phyloP scores from a whole-genome alignment of 495 filamentous ascomycete species.

The Cercophora scortea region DNA sequence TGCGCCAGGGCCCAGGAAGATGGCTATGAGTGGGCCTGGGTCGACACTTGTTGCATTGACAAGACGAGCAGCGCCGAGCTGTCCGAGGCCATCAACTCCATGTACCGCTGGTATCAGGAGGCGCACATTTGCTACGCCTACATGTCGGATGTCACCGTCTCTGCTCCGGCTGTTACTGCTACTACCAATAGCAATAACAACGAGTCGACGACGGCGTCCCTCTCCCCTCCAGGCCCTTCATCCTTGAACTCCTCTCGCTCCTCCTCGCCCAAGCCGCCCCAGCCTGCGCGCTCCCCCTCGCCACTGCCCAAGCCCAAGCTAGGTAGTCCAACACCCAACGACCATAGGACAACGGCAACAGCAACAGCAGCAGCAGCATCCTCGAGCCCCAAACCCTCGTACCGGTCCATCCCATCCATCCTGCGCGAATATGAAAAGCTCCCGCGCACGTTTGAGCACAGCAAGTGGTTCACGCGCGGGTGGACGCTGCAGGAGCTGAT shows the following conservation, averaged over 20 bases:
- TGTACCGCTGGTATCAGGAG: slow-evolving; percentile 28
- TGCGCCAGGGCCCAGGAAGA: slow-evolving; percentile 6
- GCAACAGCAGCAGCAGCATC: no score
- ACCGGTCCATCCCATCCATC: slow-evolving; percentile 5
- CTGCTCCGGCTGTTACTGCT: not conserved
- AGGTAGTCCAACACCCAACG: no score
- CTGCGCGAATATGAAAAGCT: slow-evolving; percentile 17
- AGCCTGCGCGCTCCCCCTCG: no score
- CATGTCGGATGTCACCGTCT: slow-evolving; percentile 15
- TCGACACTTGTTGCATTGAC: slow-evolving; percentile 31
- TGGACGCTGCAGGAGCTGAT: slow-evolving; percentile 1
- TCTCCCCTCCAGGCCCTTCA: no score
- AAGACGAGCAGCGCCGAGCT: slow-evolving; percentile 32
- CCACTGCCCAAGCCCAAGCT: no score
- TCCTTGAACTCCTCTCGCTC: no score
- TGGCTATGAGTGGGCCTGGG: slow-evolving; percentile 19
- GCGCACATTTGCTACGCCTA: slow-evolving; percentile 20
- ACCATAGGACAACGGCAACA: no score
- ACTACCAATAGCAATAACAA: not conserved
- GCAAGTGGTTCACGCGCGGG: not conserved
- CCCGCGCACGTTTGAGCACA: slow-evolving; percentile 14
- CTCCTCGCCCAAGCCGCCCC: no score
- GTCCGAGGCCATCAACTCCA: slow-evolving; percentile 36
- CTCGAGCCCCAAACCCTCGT: no score
- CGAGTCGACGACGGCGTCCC: not conserved